A percentile compares a stretch with the other conserved stretches of the same genome.
Evolutionary conservation across 352 stramenopile genomes (phyloP).

Genomic region (Pythium myriotylum): DNA sequence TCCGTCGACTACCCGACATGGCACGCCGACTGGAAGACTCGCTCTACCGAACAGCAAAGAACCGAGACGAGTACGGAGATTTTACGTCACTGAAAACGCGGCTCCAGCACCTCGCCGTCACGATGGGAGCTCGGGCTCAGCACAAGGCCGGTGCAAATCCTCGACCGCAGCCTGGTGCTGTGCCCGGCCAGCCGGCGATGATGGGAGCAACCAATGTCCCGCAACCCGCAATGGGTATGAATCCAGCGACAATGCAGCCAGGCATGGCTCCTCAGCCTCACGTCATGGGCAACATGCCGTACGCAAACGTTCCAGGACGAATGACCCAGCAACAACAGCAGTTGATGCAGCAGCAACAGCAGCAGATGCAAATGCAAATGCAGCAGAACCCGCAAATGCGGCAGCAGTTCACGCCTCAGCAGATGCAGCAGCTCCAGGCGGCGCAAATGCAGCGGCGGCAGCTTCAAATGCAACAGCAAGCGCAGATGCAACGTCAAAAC

Average conservation of each 20-base stretch:
- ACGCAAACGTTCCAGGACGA: constrained; percentile 53
- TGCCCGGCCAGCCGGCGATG: constrained; percentile 41
- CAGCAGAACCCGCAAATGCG: constrained; percentile 84
- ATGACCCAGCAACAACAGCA: constrained; percentile 87
- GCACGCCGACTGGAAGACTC: constrained; percentile 97
- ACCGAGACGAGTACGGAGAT: constrained; percentile 96
- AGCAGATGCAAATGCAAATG: constrained; percentile 84
- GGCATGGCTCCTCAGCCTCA: constrained; percentile 64
- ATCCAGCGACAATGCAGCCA: constrained; percentile 24
- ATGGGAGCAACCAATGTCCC: constrained; percentile 37
- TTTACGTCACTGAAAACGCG: constrained; percentile 95
- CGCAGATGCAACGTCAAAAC: constrained; percentile 72
- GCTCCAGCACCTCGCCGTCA: constrained; percentile 95
- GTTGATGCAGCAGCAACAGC: constrained; percentile 75
- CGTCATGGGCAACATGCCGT: constrained; percentile 72
- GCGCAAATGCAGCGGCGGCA: constrained; percentile 48
- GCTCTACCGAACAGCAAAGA: constrained; percentile 93
- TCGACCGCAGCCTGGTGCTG: constrained; percentile 33
- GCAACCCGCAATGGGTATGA: constrained; percentile 44
- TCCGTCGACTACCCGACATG: constrained; percentile 98
- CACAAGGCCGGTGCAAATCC: constrained; percentile 70
- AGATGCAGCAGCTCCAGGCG: constrained; percentile 71
- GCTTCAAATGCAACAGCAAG: constrained; percentile 55
- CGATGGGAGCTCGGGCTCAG: constrained; percentile 82
- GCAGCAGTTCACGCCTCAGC: constrained; percentile 79